A percentile compares a stretch with the other conserved stretches of the same genome.
Evolutionary conservation across 2,329 filamentous ascomycete species (phyloP).

Genomic region (Dactylellina cionopaga): DNA sequence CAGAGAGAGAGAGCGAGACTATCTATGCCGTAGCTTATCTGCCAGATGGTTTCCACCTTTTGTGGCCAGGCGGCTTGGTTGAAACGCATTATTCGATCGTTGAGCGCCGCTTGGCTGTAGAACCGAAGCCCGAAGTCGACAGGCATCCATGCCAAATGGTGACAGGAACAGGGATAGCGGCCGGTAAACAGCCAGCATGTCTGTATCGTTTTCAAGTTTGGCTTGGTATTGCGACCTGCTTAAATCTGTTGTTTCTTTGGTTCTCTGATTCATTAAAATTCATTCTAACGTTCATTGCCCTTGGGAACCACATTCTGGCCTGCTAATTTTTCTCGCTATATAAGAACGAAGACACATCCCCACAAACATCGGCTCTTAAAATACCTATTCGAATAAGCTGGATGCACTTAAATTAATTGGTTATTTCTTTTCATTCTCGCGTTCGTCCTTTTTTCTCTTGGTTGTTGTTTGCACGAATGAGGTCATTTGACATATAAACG

Average conservation of each 20-base stretch:
- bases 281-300: no score
- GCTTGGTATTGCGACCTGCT: constrained; percentile 46
- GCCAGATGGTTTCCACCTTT: no score
- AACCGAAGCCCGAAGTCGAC: not conserved
- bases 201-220: constrained; percentile 26
- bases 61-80: no score
- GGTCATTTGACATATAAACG: constrained; percentile 28
- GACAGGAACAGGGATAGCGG: constrained; percentile 12
- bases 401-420: not conserved
- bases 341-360: constrained; percentile 34
- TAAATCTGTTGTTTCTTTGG: constrained; percentile 10
- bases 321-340: constrained; percentile 13
- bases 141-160: constrained; percentile 1
- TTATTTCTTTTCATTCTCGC: not conserved
- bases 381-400: not conserved
- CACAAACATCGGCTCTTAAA: not conserved
- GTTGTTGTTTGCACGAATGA: constrained; percentile 6
- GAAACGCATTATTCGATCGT: not conserved
- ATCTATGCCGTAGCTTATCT: no score
- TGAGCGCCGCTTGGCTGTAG: constrained; percentile 12
- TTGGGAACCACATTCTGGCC: constrained; percentile 19
- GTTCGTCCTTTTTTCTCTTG: not conserved
- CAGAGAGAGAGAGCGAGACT: no score
- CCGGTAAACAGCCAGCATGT: constrained; percentile 27
- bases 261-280: constrained; percentile 39